Conservation (phyloP, 2,329 filamentous ascomycete genomes). For the Ascochyta clinopodiicola region DNA sequence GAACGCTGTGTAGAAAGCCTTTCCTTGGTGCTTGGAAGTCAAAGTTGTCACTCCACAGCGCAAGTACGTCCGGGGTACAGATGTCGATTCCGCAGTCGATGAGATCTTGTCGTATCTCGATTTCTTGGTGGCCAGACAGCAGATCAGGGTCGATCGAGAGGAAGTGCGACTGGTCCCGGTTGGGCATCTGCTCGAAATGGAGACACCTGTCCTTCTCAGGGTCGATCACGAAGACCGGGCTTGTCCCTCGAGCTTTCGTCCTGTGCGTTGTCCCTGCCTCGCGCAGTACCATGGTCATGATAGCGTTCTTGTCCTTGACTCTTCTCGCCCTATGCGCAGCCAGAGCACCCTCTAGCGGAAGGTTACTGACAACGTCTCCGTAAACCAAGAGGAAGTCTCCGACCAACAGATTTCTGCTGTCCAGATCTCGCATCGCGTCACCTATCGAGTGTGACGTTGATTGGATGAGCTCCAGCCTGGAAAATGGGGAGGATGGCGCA, state of each 20-base stretch:
- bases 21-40: conserved; percentile 90
- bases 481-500: conserved; percentile 77
- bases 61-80: conserved; percentile 93
- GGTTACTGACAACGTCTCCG: conserved; percentile 89
- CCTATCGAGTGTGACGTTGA: conserved; percentile 87
- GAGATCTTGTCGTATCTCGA: conserved; percentile 85
- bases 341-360: conserved; percentile 80
- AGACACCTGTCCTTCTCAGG: conserved; percentile 79
- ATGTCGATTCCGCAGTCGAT: conserved; percentile 97
- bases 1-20: conserved; percentile 87
- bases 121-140: conserved; percentile 74
- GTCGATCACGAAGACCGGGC: conserved; percentile 87
- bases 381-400: conserved; percentile 93
- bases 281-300: conserved; percentile 94
- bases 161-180: conserved; percentile 68
- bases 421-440: conserved; percentile 92
- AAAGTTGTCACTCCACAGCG: conserved; percentile 96
- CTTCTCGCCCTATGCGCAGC: conserved; percentile 81
- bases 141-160: conserved; percentile 79
- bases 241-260: conserved; percentile 76
- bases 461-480: conserved; percentile 80
- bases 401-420: conserved; percentile 81
- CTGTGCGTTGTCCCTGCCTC: conserved; percentile 77
- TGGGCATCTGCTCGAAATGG: conserved; percentile 91
- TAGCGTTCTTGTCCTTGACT: conserved; percentile 86